These are phyloP conservation scores for Quercus aquifolioides DNA, from an alignment of 306 rosid species.

Conservation along the genomic window DNA sequence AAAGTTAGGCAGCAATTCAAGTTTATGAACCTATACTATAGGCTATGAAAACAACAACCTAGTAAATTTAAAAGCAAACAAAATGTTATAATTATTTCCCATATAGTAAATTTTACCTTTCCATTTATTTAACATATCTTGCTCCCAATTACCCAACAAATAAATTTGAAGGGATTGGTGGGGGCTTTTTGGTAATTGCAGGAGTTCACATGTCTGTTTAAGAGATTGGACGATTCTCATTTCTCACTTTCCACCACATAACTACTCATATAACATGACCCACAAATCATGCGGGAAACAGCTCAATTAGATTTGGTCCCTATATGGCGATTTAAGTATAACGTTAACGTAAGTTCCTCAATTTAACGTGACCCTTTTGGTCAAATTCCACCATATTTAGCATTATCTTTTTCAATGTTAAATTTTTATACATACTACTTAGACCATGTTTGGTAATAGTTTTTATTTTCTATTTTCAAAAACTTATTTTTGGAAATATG, in stretches of 20 bases:
- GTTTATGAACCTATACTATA: too few relatives aligned
- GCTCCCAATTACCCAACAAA: constrained; percentile 27
- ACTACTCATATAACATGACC: constrained; percentile 81
- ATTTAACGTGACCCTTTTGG: constrained; percentile 25
- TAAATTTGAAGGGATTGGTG: constrained; percentile 33
- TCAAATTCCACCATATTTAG: constrained; percentile 24
- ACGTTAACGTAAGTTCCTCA: not conserved
- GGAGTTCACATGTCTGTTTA: constrained; percentile 71
- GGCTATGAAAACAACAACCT: too few relatives aligned
- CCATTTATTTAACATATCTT: too few relatives aligned
- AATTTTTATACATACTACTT: constrained; percentile 11
- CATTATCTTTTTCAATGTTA: not conserved
- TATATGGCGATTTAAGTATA: not conserved
- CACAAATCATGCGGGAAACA: constrained; percentile 85
- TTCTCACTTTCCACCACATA: constrained; percentile 77
- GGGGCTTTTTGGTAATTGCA: constrained; percentile 65
- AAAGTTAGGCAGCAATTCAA: too few relatives aligned
- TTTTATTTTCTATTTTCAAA: too few relatives aligned
- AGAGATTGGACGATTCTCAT: constrained; percentile 54
- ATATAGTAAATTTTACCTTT: too few relatives aligned
- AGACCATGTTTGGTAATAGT: not conserved
- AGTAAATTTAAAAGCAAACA: not conserved
- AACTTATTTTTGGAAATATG: too few relatives aligned
- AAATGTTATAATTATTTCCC: not conserved
- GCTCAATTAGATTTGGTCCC: constrained; percentile 67